A percentile compares a stretch with the other conserved stretches of the same genome.
Evolutionary conservation across 2,329 filamentous ascomycete genomes (phyloP).

Genomic region (Scedosporium dehoogii): DNA sequence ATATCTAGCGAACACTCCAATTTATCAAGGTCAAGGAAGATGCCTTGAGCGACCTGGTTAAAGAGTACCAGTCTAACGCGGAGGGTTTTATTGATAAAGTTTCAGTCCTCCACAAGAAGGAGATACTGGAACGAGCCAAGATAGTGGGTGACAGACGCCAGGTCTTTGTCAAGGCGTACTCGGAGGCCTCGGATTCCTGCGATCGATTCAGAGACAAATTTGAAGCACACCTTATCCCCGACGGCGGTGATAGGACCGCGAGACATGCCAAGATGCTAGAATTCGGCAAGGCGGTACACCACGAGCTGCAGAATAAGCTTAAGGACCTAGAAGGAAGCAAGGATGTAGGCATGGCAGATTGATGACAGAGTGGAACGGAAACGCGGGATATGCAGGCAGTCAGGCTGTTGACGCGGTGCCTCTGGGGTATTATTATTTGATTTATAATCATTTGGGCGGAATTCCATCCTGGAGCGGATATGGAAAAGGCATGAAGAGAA

Average conservation of each 20-base stretch:
- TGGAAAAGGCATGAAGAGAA: background rate
- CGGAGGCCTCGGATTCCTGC: background rate
- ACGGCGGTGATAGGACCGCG: background rate
- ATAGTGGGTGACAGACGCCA: background rate
- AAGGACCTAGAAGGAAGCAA: background rate
- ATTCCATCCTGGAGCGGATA: background rate
- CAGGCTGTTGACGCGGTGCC: background rate
- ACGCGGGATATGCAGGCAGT: background rate
- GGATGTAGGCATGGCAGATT: background rate
- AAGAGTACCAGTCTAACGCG: slow-evolving; percentile 1
- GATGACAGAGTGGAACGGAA: too few species aligned
- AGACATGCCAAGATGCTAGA: background rate
- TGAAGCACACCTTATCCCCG: background rate
- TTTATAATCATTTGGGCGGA: background rate
- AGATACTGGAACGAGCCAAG: background rate
- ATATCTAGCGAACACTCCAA: background rate
- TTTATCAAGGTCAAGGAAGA: slow-evolving; percentile 5
- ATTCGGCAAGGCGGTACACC: background rate
- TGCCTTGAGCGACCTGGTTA: background rate
- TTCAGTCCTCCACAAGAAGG: background rate
- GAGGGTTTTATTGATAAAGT: slow-evolving; percentile 1
- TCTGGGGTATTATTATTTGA: background rate
- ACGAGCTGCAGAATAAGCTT: background rate
- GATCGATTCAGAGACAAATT: background rate
- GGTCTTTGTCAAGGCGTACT: background rate